These are phyloP conservation scores for Leucocoprinus sp. DNA, from an alignment of 768 basidiomycete species.

Conservation along the genomic window DNA sequence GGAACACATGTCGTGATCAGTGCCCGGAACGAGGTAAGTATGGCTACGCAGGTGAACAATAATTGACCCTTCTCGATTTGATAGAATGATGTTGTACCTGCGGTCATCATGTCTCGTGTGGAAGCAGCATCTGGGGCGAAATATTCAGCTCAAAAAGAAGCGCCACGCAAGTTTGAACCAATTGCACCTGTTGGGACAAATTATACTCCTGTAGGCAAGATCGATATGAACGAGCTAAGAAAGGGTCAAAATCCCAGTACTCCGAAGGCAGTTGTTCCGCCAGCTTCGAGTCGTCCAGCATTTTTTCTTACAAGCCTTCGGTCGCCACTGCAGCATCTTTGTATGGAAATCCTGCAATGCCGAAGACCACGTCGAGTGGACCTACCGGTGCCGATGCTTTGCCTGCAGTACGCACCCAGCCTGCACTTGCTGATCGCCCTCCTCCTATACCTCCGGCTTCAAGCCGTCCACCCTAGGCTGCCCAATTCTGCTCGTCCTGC, in stretches of 20 bases:
- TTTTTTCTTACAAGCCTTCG: slow-evolving; percentile 26
- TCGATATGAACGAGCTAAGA: slow-evolving; percentile 58
- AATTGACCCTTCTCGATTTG: slow-evolving; percentile 1
- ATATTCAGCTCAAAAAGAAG: slow-evolving; percentile 79
- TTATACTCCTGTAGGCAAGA: slow-evolving; percentile 68
- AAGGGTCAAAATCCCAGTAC: slow-evolving; percentile 35
- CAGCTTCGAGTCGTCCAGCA: slow-evolving; percentile 38
- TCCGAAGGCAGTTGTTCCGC: slow-evolving; percentile 30
- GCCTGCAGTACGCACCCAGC: slow-evolving; percentile 38
- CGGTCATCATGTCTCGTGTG: slow-evolving; percentile 78
- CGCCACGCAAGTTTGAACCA: slow-evolving; percentile 63
- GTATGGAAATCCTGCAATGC: slow-evolving; percentile 29
- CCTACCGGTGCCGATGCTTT: slow-evolving; percentile 51
- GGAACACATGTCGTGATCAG: slow-evolving; percentile 82
- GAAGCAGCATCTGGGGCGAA: slow-evolving; percentile 85
- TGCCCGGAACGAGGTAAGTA: slow-evolving; percentile 74
- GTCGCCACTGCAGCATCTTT: slow-evolving; percentile 33
- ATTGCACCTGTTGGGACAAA: slow-evolving; percentile 76
- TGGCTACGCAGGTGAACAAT: neutral
- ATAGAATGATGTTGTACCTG: slow-evolving; percentile 76
- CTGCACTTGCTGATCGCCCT: slow-evolving; percentile 27
- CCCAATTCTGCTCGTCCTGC: slow-evolving; percentile 25
- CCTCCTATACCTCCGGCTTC: slow-evolving; percentile 37
- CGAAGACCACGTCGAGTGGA: slow-evolving; percentile 16
- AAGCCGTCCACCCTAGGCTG: slow-evolving; percentile 39